Conservation (phyloP, 1,139 yeast genomes). For the Kodamaea derodonti region DNA sequence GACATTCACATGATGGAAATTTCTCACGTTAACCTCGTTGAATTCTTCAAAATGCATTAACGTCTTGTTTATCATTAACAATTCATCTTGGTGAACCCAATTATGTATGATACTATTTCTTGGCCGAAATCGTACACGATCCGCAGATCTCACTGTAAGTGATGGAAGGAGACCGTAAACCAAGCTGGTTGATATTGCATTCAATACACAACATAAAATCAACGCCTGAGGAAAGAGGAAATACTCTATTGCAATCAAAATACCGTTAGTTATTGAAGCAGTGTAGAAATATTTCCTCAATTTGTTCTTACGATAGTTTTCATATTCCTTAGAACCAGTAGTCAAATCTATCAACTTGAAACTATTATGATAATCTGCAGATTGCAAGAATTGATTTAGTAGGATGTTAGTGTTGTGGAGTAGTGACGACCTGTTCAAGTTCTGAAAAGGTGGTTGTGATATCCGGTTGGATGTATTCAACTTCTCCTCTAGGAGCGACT, state of each 20-base stretch:
- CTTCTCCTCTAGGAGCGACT: neutral
- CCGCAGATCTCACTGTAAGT: slow-evolving; percentile 16
- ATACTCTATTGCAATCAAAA: slow-evolving; percentile 6
- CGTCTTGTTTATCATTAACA: slow-evolving; percentile 27
- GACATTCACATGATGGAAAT: slow-evolving; percentile 35
- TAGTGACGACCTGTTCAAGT: neutral
- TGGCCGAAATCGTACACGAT: slow-evolving; percentile 34
- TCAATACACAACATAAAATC: slow-evolving; percentile 5
- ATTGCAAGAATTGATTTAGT: slow-evolving; percentile 20
- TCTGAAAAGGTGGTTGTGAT: neutral
- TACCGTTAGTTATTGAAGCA: neutral
- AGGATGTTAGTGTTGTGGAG: slow-evolving; percentile 11
- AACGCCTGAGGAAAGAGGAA: slow-evolving; percentile 11
- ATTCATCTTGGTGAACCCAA: slow-evolving; percentile 25
- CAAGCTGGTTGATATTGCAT: neutral
- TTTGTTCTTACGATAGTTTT: neutral
- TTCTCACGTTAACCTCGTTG: slow-evolving; percentile 35
- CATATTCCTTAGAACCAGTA: slow-evolving; percentile 7
- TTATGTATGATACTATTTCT: slow-evolving; percentile 23
- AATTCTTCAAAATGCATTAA: slow-evolving; percentile 39
- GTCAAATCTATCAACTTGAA: slow-evolving; percentile 31
- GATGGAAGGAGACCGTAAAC: slow-evolving; percentile 12
- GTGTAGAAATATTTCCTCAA: neutral
- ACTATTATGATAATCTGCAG: slow-evolving; percentile 33
- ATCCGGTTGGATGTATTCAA: neutral